phyloP scores from a whole-genome alignment of 2,329 filamentous ascomycete genomes.

The Verticillium albo-atrum region DNA sequence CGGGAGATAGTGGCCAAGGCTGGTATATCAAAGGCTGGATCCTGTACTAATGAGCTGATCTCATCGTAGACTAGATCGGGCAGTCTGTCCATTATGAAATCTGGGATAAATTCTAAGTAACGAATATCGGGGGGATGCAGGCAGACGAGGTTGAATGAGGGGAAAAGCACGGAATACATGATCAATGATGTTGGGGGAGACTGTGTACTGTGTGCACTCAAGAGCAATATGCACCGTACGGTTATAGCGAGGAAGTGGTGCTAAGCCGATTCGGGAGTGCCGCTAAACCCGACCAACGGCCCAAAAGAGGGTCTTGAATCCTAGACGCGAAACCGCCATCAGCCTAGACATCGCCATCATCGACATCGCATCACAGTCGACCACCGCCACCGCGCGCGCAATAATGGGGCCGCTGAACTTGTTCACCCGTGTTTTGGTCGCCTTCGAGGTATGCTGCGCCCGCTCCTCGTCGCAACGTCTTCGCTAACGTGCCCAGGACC shows the following conservation, averaged over 20 bases:
- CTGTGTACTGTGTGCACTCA: no score
- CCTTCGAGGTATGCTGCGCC: background rate
- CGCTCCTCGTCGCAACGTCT: background rate
- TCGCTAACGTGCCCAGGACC: background rate
- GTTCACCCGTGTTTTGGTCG: background rate
- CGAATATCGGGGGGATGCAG: background rate
- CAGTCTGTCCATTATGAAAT: background rate
- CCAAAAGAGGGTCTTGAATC: no score
- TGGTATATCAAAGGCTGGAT: background rate
- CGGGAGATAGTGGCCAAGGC: conserved; percentile 3
- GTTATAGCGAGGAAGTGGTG: no score
- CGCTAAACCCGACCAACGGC: no score
- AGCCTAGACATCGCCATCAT: background rate
- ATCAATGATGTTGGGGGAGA: background rate
- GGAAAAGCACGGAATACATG: background rate
- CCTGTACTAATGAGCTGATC: background rate
- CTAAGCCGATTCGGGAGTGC: no score
- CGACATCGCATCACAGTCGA: background rate
- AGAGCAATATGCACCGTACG: no score
- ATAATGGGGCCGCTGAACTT: background rate
- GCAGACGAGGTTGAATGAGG: background rate
- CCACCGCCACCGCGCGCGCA: background rate
- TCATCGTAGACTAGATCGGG: background rate
- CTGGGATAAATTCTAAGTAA: background rate
- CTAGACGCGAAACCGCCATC: no score